Base-by-base conservation (phyloP, 2,329 filamentous ascomycete species). In the Hirsutella rhossiliensis region DNA sequence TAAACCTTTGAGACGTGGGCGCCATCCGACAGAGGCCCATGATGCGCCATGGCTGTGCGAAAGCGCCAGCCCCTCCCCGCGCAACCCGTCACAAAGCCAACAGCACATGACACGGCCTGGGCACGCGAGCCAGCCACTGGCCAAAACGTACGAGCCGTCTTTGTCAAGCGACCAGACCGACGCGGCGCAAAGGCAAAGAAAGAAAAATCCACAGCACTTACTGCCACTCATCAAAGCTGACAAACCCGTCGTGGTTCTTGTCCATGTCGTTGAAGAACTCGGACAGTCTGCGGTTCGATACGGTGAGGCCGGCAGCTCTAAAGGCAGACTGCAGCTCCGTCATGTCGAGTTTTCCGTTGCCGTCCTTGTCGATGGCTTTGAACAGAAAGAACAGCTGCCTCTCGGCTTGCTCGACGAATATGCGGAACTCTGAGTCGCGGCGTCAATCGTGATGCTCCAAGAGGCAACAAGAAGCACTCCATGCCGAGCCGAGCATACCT, bases 191-290 rank as follows among this genome's bases (percentile, higher is more conserved):
- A 9, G 23, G 23, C 23, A 27, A 27, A 27, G 34, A 15, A 37
- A 19, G 30, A 41, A 23, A 12, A 12, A 3, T 9, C 11, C 8
- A 29, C 18, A 20, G n/a, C 13, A 71, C 82, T 65, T 79, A 96
- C 90, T 90, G 82, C 92, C 92, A 97, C 73, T 98, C 92, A 52
- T 87, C 81, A 64, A 94, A 97, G 49, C 75, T 88, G 54, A 97
- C 94, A 50, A 69, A 79, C 40, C 88, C 88, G 61, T 98, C 89
- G 53, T 82, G 77, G 66, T 98, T 90, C 58, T 78, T 75, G 62
- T 98, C 92, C 55, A 98, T 84, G 60, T 95, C 84, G 50, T 76
- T 68, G 60, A 98, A 96, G 68, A 98, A 97, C 49, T 80, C 76
- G 50, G 87, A 77, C 39, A 98, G 68, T 57, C 87, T 84, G 44